Conservation (phyloP, 2,329 filamentous ascomycete genomes). For the Aspergillus quadricinctus region DNA sequence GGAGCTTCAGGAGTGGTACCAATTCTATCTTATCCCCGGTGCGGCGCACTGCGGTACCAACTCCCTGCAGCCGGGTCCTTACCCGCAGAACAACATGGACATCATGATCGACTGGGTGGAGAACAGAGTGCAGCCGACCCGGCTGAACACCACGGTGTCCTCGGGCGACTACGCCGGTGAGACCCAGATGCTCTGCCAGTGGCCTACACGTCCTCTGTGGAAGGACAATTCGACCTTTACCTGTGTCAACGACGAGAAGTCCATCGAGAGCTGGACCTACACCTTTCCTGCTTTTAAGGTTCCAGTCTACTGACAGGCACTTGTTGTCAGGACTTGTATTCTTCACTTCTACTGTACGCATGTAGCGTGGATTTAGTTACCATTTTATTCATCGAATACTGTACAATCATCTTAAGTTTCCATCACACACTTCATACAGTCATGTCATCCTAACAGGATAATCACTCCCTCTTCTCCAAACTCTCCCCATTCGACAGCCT, state of each 20-base stretch:
- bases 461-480: background rate
- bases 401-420: too few species aligned
- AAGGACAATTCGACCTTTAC: slow-evolving; percentile 30
- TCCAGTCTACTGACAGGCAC: slow-evolving; percentile 32
- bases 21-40: slow-evolving; percentile 52
- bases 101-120: slow-evolving; percentile 52
- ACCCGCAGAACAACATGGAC: slow-evolving; percentile 45
- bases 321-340: background rate
- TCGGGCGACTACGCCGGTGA: slow-evolving; percentile 27
- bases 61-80: slow-evolving; percentile 43
- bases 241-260: slow-evolving; percentile 38
- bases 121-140: slow-evolving; percentile 42
- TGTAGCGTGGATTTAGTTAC: too few species aligned
- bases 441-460: too few species aligned
- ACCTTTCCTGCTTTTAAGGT: slow-evolving; percentile 37
- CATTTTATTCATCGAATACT: too few species aligned
- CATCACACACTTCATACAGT: too few species aligned
- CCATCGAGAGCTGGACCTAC: slow-evolving; percentile 39
- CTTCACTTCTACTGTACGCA: background rate
- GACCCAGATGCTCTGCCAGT: slow-evolving; percentile 34
- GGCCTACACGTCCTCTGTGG: slow-evolving; percentile 31
- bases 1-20: slow-evolving; percentile 51
- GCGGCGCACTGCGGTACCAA: slow-evolving; percentile 51
- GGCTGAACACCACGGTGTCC: slow-evolving; percentile 40
- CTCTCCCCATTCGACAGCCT: background rate